Percentiles rank a stretch among this genome's conserved stretches.
These are phyloP conservation scores for Phytophthora parvispora DNA, from an alignment of 352 stramenopile species.

Conservation along the genomic window DNA sequence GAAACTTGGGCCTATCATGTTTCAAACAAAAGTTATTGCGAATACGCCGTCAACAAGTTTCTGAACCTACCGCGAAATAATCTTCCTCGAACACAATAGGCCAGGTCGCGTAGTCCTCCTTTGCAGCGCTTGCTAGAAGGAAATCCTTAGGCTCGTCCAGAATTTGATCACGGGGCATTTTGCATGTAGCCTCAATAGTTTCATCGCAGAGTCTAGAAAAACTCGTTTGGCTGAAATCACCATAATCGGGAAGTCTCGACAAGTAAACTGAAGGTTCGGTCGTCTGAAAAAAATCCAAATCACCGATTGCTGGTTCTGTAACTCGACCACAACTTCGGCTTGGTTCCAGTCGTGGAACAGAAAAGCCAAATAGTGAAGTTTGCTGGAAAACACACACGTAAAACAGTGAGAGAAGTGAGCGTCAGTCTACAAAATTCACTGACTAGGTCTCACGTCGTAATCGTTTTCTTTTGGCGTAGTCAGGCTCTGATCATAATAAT, in stretches of 20 bases:
- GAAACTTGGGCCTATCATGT: neutral
- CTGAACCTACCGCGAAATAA: neutral
- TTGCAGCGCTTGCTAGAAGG: neutral
- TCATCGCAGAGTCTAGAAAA: neutral
- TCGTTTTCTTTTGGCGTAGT: slow-evolving; percentile 9
- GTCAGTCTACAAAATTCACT: neutral
- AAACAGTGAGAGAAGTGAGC: neutral
- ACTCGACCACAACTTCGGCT: neutral
- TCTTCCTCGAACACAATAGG: neutral
- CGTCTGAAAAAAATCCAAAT: neutral
- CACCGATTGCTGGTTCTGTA: neutral
- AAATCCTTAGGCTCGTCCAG: neutral
- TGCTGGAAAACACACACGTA: neutral
- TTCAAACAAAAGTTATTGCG: no score
- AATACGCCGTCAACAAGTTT: no score
- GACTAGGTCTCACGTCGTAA: slow-evolving; percentile 8
- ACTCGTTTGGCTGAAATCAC: neutral
- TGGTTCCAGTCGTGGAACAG: neutral
- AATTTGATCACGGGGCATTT: neutral
- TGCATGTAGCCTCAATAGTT: neutral
- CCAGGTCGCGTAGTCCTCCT: neutral
- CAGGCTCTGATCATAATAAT: slow-evolving; percentile 15
- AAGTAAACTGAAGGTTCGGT: neutral
- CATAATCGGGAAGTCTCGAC: neutral
- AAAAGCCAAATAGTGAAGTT: neutral